Conservation (phyloP, 345 rosid genomes). For the Dipteronia sinensis region DNA sequence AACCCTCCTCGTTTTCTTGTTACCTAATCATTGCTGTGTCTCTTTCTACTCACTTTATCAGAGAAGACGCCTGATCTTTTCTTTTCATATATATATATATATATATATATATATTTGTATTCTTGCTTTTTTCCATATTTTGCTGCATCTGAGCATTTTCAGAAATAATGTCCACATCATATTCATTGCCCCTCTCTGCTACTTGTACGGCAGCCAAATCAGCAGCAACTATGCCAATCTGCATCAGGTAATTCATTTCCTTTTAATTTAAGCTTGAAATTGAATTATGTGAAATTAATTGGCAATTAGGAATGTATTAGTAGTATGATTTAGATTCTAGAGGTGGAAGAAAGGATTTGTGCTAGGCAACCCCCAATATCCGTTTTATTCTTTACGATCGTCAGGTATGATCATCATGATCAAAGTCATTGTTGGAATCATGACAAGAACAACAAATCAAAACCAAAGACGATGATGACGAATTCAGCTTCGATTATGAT, state of each 20-base stretch:
- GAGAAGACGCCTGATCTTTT: slow-evolving; percentile 22
- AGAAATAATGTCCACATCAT: not conserved
- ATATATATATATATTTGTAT: not conserved
- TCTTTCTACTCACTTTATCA: slow-evolving; percentile 1
- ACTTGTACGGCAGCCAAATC: not conserved
- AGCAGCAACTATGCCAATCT: not conserved
- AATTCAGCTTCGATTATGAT: slow-evolving; percentile 38
- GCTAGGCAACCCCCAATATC: slow-evolving; percentile 42
- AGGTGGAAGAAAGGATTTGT: slow-evolving; percentile 39
- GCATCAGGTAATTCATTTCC: not conserved
- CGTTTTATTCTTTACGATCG: slow-evolving; percentile 68
- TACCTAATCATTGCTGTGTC: not conserved
- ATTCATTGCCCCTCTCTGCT: not conserved
- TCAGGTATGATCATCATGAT: slow-evolving; percentile 75
- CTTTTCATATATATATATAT: too few species aligned
- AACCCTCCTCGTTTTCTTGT: slow-evolving; percentile 28
- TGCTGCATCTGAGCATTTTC: slow-evolving; percentile 16
- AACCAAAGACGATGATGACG: slow-evolving; percentile 13
- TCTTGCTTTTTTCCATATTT: slow-evolving; percentile 10
- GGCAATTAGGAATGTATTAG: slow-evolving; percentile 3
- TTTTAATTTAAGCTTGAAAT: not conserved
- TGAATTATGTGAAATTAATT: not conserved
- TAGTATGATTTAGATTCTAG: slow-evolving; percentile 32
- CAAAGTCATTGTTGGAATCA: slow-evolving; percentile 45
- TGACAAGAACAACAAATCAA: slow-evolving; percentile 33